Base-by-base conservation (phyloP, 1,284 basidiomycete species). In the Ustilago lituana region DNA sequence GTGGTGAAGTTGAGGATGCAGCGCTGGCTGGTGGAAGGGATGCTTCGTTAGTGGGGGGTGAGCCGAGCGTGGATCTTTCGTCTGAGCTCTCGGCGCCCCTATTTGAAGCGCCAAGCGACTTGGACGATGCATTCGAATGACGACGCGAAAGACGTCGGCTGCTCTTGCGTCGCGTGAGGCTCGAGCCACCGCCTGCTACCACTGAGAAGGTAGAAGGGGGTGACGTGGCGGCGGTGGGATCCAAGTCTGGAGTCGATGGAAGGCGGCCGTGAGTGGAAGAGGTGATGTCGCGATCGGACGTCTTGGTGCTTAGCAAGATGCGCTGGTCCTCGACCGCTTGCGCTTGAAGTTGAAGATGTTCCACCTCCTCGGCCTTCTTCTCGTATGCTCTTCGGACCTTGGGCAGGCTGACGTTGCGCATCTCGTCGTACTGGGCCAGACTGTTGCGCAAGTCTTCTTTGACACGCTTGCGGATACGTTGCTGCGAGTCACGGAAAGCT, bases 271-370 rank as follows among this genome's bases (percentile, higher is more conserved):
- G 63, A 6, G 31, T 7, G 24, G 31, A 39, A 15, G 35, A 11
- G 15, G 38, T 3, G 2, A 37, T 7, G 8, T 67, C 64, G 20
- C 58, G 57, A 14, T 68, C 57, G 31, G 48, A n/a, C 5, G 47
- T 32, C 15, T 51, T 45, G 17, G 41, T 75, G 52, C 54, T 63
- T n/a, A 81, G 61, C 14, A 81, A 53, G 19, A 62, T 49, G 12
- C 76, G 68, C 48, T 80, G 78, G 31, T 80, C 79, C 24, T 81
- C 79, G 17, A 79, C 65, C 0, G 79, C 79, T 43, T 73, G 67
- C 20, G 77, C 74, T 59, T 81, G 79, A 12, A 71, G 59, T 15
- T 72, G 63, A 10, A 78, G 53, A 26, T 68, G 50, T 22, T 78
- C 76, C 5, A 78, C 65, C 48, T 79, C 76, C 49, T 81, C 79